phyloP scores from a whole-genome alignment of 352 stramenopile species.

The Phytophthora sp. region DNA sequence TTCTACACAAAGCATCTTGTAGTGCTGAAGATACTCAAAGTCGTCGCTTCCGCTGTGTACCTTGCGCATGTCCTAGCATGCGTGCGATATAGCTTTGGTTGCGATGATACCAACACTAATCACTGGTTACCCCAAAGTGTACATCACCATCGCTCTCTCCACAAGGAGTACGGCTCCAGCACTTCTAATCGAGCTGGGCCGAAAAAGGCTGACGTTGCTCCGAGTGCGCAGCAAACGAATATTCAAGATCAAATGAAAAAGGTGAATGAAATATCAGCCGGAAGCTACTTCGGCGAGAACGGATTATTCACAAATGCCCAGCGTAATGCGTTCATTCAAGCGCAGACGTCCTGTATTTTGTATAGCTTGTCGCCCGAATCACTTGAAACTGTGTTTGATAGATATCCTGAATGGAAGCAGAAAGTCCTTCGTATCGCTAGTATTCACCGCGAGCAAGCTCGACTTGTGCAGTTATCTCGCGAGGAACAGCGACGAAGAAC shows the following conservation, averaged over 20 bases:
- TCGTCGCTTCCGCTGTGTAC: neutral
- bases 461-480: slow-evolving; percentile 23
- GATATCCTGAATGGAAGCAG: slow-evolving; percentile 69
- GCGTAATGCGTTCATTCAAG: slow-evolving; percentile 51
- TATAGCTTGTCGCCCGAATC: slow-evolving; percentile 63
- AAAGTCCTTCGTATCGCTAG: slow-evolving; percentile 71
- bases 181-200: too few relatives aligned
- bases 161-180: neutral
- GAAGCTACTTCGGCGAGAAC: slow-evolving; percentile 75
- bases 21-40: neutral
- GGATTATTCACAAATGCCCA: slow-evolving; percentile 56
- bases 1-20: neutral
- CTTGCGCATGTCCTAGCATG: neutral
- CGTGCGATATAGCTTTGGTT: neutral
- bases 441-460: slow-evolving; percentile 55
- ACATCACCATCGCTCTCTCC: neutral
- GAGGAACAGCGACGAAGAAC: slow-evolving; percentile 10
- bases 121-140: neutral
- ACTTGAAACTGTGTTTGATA: slow-evolving; percentile 69
- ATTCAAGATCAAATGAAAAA: slow-evolving; percentile 40
- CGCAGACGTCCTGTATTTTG: slow-evolving; percentile 63
- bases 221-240: slow-evolving; percentile 6
- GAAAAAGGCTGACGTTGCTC: neutral
- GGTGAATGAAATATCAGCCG: slow-evolving; percentile 52
- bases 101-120: neutral